Conservation (phyloP, 306 rosid species). For the Fragaria ananassa region DNA sequence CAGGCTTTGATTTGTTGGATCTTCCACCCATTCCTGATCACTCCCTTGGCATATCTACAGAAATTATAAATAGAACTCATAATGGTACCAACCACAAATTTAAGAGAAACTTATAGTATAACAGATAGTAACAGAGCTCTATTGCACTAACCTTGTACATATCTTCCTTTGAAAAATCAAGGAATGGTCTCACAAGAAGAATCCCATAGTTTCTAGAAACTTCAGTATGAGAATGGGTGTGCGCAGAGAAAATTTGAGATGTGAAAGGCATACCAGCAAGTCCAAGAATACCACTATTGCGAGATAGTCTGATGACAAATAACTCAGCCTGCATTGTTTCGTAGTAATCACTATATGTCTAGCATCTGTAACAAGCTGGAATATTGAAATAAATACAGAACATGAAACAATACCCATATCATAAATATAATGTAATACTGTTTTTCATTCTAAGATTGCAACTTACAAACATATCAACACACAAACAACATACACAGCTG, state of each 20-base stretch:
- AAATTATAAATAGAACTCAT: conserved; percentile 9
- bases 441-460: conserved; percentile 14
- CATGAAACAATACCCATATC: conserved; percentile 13
- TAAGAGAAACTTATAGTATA: conserved; percentile 4
- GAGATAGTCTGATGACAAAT: conserved; percentile 88
- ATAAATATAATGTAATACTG: conserved; percentile 19
- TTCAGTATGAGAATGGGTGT: conserved; percentile 31
- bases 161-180: conserved; percentile 80
- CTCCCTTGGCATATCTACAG: conserved; percentile 69
- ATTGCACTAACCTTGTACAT: conserved; percentile 67
- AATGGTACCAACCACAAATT: conserved; percentile 2
- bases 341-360: conserved; percentile 49
- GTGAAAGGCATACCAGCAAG: conserved; percentile 92
- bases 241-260: conserved; percentile 69
- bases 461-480: not conserved
- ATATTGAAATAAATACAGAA: conserved; percentile 26
- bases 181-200: conserved; percentile 83
- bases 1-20: conserved; percentile 76
- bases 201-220: conserved; percentile 43
- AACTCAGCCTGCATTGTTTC: conserved; percentile 92
- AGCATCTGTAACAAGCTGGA: conserved; percentile 40
- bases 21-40: conserved; percentile 82
- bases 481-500: not conserved
- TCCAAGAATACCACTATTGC: conserved; percentile 89
- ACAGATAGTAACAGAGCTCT: not conserved